Evolutionary conservation across 2,329 filamentous ascomycete species (phyloP).

Genomic region (Penicillium sp.): DNA sequence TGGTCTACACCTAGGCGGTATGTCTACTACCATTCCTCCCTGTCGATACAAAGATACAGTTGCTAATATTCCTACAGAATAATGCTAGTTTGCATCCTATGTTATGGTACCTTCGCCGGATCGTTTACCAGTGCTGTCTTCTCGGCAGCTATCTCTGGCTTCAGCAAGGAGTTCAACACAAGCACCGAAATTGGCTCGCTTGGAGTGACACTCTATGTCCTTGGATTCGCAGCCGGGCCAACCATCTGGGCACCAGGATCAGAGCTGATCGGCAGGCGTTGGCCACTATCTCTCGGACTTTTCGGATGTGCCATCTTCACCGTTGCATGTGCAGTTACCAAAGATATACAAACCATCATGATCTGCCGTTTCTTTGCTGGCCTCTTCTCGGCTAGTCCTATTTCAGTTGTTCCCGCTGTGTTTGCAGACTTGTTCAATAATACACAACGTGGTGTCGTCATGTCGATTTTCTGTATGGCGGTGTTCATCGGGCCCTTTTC

Average conservation of each 20-base stretch:
- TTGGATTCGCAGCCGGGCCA: slow-evolving; percentile 52
- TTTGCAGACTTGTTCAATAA: slow-evolving; percentile 52
- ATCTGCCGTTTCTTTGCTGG: slow-evolving; percentile 48
- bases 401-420: slow-evolving; percentile 44
- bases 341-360: slow-evolving; percentile 39
- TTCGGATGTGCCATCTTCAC: slow-evolving; percentile 42
- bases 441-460: slow-evolving; percentile 37
- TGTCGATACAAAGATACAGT: neutral
- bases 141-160: slow-evolving; percentile 59
- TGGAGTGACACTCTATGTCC: slow-evolving; percentile 44
- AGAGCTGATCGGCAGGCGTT: slow-evolving; percentile 57
- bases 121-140: slow-evolving; percentile 61
- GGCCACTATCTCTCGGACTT: slow-evolving; percentile 47
- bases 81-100: slow-evolving; percentile 4
- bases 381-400: slow-evolving; percentile 43
- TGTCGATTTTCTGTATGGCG: slow-evolving; percentile 48
- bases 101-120: slow-evolving; percentile 9
- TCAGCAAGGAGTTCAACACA: slow-evolving; percentile 55
- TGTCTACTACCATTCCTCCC: neutral
- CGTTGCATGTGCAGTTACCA: slow-evolving; percentile 41
- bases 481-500: slow-evolving; percentile 49
- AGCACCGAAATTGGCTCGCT: slow-evolving; percentile 38
- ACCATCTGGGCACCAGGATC: slow-evolving; percentile 59
- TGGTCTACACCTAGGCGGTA: slow-evolving; percentile 49
- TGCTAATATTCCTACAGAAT: neutral